Percentiles rank a stretch among this genome's conserved stretches.
These are phyloP conservation scores for Lactifluus piperatus DNA, from an alignment of 768 basidiomycete species.

Conservation along the genomic window DNA sequence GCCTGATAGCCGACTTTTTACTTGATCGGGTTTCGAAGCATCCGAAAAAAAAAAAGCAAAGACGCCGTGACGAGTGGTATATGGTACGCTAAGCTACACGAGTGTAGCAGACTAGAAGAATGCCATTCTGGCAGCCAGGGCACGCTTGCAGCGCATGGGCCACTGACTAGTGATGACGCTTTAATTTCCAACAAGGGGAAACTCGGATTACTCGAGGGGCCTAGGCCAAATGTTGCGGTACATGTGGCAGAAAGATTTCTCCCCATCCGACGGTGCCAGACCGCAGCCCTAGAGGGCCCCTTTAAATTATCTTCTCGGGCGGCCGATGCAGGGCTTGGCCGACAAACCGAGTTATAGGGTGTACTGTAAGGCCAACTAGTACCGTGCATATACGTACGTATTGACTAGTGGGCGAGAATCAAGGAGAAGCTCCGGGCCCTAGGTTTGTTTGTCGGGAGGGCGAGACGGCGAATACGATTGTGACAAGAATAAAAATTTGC, in stretches of 20 bases:
- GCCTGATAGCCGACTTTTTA: background rate
- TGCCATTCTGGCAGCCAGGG: too few species aligned
- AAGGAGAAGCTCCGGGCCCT: background rate
- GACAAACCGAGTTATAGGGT: background rate
- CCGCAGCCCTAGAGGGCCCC: too few species aligned
- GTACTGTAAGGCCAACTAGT: background rate
- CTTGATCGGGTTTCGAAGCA: background rate
- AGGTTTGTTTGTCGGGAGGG: background rate
- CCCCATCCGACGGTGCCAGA: background rate
- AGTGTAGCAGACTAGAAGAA: background rate
- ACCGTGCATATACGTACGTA: background rate
- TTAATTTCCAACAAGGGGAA: background rate
- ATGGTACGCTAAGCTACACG: background rate
- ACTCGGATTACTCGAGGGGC: background rate
- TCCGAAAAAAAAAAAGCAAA: background rate
- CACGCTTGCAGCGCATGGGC: background rate
- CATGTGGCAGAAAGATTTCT: background rate
- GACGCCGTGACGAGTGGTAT: background rate
- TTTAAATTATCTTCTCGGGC: slow-evolving; percentile 7
- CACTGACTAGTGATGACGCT: background rate
- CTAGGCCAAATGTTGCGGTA: background rate
- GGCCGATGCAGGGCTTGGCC: background rate
- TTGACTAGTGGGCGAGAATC: slow-evolving; percentile 6
- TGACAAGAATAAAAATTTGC: background rate
- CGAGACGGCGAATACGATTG: slow-evolving; percentile 6